phyloP scores from a whole-genome alignment of 2,329 filamentous ascomycete genomes.

The Xylaria sp. region DNA sequence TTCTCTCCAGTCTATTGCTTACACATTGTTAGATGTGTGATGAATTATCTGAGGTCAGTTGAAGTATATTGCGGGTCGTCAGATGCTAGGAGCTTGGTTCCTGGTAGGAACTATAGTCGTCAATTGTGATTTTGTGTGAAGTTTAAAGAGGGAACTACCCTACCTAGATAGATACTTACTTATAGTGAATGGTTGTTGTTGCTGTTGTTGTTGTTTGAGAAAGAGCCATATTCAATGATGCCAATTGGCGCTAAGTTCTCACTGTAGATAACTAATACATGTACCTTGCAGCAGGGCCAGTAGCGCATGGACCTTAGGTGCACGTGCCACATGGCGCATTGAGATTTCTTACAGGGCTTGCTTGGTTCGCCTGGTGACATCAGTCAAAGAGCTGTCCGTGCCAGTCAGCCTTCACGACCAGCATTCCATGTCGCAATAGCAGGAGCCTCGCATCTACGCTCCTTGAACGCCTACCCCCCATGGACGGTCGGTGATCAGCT shows the following conservation, averaged over 20 bases:
- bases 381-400: conserved; percentile 7
- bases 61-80: no score
- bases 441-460: conserved; percentile 16
- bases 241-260: no score
- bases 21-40: neutral
- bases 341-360: conserved; percentile 22
- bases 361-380: conserved; percentile 26
- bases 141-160: no score
- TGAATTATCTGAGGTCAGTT: no score
- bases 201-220: neutral
- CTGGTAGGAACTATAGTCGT: no score
- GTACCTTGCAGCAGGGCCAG: conserved; percentile 12
- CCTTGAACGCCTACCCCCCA: conserved; percentile 36
- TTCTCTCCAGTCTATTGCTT: neutral
- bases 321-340: conserved; percentile 32
- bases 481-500: conserved; percentile 40
- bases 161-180: no score
- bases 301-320: conserved; percentile 3
- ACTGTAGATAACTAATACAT: neutral
- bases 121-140: neutral
- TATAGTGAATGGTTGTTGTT: neutral
- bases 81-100: no score
- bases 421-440: conserved; percentile 26
- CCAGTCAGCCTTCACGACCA: neutral
- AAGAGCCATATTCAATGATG: no score